A percentile compares a stretch with the other conserved stretches of the same genome.
Conservation (phyloP, 2,329 filamentous ascomycete species). For the Scorias spongiosa region DNA sequence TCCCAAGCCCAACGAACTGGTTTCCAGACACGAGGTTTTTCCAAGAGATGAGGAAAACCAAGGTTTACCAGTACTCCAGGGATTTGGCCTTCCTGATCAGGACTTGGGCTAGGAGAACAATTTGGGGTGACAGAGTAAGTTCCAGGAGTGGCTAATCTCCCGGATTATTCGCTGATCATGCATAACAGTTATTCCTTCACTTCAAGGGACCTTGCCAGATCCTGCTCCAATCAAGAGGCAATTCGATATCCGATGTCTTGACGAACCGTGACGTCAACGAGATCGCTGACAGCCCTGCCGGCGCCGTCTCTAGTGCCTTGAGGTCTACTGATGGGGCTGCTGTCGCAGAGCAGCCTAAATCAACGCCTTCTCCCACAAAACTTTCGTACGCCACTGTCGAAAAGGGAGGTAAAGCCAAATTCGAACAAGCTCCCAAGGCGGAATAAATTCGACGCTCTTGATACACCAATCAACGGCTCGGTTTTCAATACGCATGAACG, state of each 20-base stretch:
- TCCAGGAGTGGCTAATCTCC: not conserved
- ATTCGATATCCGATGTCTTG: slow-evolving; percentile 62
- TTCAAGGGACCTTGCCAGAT: slow-evolving; percentile 79
- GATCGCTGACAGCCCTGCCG: slow-evolving; percentile 68
- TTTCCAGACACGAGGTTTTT: slow-evolving; percentile 61
- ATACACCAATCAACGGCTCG: too few relatives aligned
- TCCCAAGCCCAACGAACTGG: slow-evolving; percentile 51
- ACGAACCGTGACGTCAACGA: slow-evolving; percentile 72
- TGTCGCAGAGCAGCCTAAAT: slow-evolving; percentile 1
- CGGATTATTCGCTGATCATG: slow-evolving; percentile 1
- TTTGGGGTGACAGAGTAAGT: slow-evolving; percentile 75
- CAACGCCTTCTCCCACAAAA: slow-evolving; percentile 8
- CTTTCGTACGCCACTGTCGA: slow-evolving; percentile 21
- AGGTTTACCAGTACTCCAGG: slow-evolving; percentile 55
- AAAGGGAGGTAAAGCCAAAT: slow-evolving; percentile 18
- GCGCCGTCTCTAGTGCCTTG: slow-evolving; percentile 41
- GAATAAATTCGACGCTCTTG: too few relatives aligned
- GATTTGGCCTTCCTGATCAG: slow-evolving; percentile 52
- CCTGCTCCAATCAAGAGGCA: slow-evolving; percentile 74
- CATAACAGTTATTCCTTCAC: slow-evolving; percentile 57
- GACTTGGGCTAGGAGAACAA: slow-evolving; percentile 62
- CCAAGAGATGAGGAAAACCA: slow-evolving; percentile 53
- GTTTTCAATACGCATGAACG: too few relatives aligned
- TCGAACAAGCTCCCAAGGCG: slow-evolving; percentile 7
- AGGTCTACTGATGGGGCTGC: slow-evolving; percentile 13